Base-by-base conservation (phyloP, 352 stramenopile species). In the Peronospora destructor region DNA sequence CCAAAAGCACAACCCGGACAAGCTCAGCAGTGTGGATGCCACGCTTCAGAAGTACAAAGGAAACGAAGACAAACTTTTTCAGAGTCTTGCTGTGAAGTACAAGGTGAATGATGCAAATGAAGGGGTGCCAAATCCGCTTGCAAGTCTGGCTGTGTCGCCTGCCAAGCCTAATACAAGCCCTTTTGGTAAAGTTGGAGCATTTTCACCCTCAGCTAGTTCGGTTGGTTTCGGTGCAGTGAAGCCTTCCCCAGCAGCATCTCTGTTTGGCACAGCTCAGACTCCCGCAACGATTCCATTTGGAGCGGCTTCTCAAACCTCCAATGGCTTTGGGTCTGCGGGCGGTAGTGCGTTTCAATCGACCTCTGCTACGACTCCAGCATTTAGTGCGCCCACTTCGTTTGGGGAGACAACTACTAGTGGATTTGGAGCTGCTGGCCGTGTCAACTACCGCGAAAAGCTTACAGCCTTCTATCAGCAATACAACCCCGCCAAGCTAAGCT, bases 41-140 rank as follows among this genome's bases (percentile, higher is more conserved):
- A 96, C 84, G 26, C 71, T 97, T 8, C 56, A 71, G 32, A 96
- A 95, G 64, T 97, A 96, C 63, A 88, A 88, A 42, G 82, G 82
- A 21, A 82, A 85, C 23, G 77, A 91, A 65, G 77, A 76, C 25
- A 77, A 88, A 38, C 63, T 92, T 17, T 89, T 92, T 53, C 61
- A 81, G 53, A 86, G 75, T 45, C 41, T 92, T 26, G 61, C 68
- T 28, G 43, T 41, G 12, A 92, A 91, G 72, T 92, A 92, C 66
- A 85, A 84, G 56, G 60, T 76, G n/a, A 57, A 56, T 49, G 56
- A 35, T 26, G 9, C 41, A 6, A 50, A 21, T 36, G 56, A 30
- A 40, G 39, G 38, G 10, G 11, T 52, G 3, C 36, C 44, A 6
- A 45, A 53, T 6, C 49, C 40, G 8, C 66, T 59, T 30, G 60